Percentiles rank a stretch among this genome's conserved stretches.
Evolutionary conservation across 805 yeast species (phyloP).

Genomic region (Vanderwaltozyma yarrowii): DNA sequence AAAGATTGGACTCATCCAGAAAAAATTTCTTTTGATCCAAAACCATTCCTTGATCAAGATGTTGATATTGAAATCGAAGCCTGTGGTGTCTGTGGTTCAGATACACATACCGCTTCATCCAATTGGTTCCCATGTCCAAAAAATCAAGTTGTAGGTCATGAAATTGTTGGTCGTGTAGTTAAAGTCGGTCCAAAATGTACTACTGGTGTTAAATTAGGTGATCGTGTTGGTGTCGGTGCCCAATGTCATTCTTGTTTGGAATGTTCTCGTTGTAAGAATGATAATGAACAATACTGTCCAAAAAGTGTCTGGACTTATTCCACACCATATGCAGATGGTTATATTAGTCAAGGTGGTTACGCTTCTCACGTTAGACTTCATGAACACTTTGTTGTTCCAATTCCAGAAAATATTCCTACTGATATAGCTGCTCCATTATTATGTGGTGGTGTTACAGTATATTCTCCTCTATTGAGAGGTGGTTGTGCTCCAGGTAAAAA

Average conservation of each 20-base stretch:
- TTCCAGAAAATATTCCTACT: conserved; percentile 45
- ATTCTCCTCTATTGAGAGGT: conserved; percentile 51
- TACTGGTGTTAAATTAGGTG: conserved; percentile 45
- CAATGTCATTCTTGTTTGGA: conserved; percentile 48
- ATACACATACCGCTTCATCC: conserved; percentile 24
- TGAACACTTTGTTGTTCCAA: conserved; percentile 52
- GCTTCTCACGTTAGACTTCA: conserved; percentile 56
- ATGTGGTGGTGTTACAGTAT: conserved; percentile 72
- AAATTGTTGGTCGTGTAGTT: conserved; percentile 50
- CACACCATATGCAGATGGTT: conserved; percentile 37
- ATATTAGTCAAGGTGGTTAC: conserved; percentile 54
- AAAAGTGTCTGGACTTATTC: conserved; percentile 40
- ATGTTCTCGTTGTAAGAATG: conserved; percentile 48
- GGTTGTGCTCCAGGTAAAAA: conserved; percentile 40
- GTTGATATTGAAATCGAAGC: conserved; percentile 49
- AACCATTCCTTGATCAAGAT: conserved; percentile 35
- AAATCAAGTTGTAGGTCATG: conserved; percentile 55
- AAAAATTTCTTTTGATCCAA: conserved; percentile 40
- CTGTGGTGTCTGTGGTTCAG: conserved; percentile 64
- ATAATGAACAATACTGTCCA: conserved; percentile 50
- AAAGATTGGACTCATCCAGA: conserved; percentile 49
- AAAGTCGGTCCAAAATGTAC: conserved; percentile 49
- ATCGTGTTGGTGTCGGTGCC: conserved; percentile 77
- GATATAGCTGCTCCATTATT: conserved; percentile 59
- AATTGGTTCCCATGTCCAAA: conserved; percentile 15